Base-by-base conservation (phyloP, 768 basidiomycete genomes). In the Sporobolomyces pararoseus region DNA sequence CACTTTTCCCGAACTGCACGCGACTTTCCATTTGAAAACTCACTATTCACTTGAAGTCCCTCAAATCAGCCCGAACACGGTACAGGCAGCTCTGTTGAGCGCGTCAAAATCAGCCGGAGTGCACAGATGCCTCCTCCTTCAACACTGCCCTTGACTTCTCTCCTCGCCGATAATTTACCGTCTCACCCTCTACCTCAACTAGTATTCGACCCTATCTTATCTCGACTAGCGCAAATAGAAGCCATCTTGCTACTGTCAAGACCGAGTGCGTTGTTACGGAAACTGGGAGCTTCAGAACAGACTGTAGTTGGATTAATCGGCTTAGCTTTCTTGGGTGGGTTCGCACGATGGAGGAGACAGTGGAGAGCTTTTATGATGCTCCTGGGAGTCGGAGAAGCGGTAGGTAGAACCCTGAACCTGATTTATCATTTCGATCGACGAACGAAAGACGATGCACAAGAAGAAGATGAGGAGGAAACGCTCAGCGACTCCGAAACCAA, bases 321-420 rank as follows among this genome's bases (percentile, higher is more conserved):
- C 6, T 13, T 47, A 4, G 58, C 47, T 0, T 1, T 61, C 27
- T 25, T 29, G 19, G 47, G 23, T 0, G 32, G 7, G 0, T 10
- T 65, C 17, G 42, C 34, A 2, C 7, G 59, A 21, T 70, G 47
- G 37, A 61, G 69, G 35, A 2, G 2, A 7, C 69, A 70, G 13
- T 70, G 69, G 69, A 47, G 69, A 21, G 64, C 52, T 7, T 32
- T 65, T 5, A n/a, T 51, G 23, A 37, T 60, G 44, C 46, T 50
- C 0, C 31, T 65, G 19, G 69, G 63, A 1, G 53, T 63, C 16
- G 69, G 69, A 4, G 69, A 70, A 27, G 69, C 63, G 2, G 29
- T 65, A 19, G 31, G 7, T 16, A 16, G 64, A 37, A 70, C 69
- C 12, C 59, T 70, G 9, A 9, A 39, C 3, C 29, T 66, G 17